Evolutionary conservation across 805 yeast genomes (phyloP).

Genomic region (Saccharomycopsis schoenii): DNA sequence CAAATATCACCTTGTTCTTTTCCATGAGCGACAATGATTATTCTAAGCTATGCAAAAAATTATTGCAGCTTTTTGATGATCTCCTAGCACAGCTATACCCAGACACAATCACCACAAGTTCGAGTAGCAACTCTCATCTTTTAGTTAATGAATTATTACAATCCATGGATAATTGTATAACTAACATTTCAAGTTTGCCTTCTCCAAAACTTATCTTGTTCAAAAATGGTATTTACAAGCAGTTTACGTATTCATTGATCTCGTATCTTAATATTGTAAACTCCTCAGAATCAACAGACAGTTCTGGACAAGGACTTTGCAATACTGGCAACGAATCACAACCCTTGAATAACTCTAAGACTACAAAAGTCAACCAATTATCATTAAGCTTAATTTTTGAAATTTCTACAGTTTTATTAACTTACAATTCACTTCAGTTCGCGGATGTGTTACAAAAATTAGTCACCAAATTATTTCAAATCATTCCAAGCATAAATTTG

Average conservation of each 20-base stretch:
- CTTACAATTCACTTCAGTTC: slow-evolving; percentile 2
- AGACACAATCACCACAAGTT: neutral
- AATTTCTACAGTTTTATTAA: slow-evolving; percentile 4
- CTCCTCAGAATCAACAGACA: neutral
- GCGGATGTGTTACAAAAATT: neutral
- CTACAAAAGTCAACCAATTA: neutral
- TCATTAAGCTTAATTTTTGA: slow-evolving; percentile 3
- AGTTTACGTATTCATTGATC: slow-evolving; percentile 1
- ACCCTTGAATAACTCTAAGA: neutral
- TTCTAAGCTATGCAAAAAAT: neutral
- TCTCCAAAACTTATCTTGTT: slow-evolving; percentile 18
- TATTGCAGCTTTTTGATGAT: neutral
- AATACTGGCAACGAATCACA: neutral
- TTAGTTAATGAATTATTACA: neutral
- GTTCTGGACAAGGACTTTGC: neutral
- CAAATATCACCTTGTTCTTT: slow-evolving; percentile 20
- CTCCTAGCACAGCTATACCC: neutral
- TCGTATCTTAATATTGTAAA: neutral
- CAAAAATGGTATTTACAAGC: slow-evolving; percentile 1
- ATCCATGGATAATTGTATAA: slow-evolving; percentile 13
- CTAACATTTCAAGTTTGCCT: slow-evolving; percentile 1
- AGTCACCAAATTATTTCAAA: neutral
- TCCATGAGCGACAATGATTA: slow-evolving; percentile 17
- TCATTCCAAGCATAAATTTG: slow-evolving; percentile 3
- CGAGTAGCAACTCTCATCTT: neutral